phyloP scores from a whole-genome alignment of 1,284 basidiomycete species.

The Tranzscheliella williamsii region DNA sequence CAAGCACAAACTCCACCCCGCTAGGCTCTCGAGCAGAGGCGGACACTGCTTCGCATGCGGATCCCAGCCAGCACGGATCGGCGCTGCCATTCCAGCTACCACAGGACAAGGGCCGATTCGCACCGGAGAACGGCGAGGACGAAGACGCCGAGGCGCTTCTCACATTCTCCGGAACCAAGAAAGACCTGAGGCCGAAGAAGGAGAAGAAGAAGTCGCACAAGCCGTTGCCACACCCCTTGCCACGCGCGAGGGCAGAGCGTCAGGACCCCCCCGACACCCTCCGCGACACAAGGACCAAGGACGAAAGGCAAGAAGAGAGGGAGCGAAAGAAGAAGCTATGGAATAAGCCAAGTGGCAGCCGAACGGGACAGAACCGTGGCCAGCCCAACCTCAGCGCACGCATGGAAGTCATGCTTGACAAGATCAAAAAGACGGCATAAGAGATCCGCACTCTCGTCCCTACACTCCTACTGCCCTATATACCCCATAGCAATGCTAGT shows the following conservation, averaged over 20 bases:
- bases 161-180: constrained; percentile 8
- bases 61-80: constrained; percentile 2
- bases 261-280: neutral
- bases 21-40: constrained; percentile 11
- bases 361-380: constrained; percentile 43
- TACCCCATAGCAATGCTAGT: too few species aligned
- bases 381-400: constrained; percentile 57
- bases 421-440: constrained; percentile 31
- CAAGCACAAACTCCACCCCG: constrained; percentile 12
- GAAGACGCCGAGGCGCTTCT: constrained; percentile 4
- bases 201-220: constrained; percentile 12
- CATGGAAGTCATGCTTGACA: constrained; percentile 58
- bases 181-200: constrained; percentile 26
- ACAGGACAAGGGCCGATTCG: constrained; percentile 42
- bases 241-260: constrained; percentile 1
- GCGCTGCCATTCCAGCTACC: constrained; percentile 14
- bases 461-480: too few species aligned
- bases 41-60: neutral
- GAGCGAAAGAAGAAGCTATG: constrained; percentile 44
- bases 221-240: constrained; percentile 33
- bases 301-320: constrained; percentile 46
- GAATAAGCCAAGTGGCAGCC: constrained; percentile 52
- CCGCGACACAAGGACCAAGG: constrained; percentile 27
- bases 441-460: too few species aligned
- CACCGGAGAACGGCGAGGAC: constrained; percentile 27